These are phyloP conservation scores for Nakaseomyces nivariensis DNA, from an alignment of 1,139 yeast genomes.

Conservation along the genomic window DNA sequence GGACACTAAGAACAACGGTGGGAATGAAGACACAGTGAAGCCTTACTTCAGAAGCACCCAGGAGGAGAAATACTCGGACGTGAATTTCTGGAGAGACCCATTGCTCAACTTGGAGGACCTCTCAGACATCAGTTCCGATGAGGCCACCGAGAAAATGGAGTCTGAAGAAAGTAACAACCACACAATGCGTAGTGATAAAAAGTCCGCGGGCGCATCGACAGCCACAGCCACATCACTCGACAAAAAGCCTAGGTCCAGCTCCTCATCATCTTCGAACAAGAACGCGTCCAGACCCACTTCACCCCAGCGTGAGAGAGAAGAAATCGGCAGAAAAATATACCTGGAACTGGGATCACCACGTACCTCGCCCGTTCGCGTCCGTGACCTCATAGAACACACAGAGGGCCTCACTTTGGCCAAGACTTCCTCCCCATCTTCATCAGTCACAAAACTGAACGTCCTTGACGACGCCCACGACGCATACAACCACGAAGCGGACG, in stretches of 20 bases:
- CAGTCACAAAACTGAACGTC: constrained; percentile 19
- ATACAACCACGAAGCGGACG: constrained; percentile 19
- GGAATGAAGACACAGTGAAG: not conserved
- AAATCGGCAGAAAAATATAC: constrained; percentile 25
- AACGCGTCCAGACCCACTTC: not conserved
- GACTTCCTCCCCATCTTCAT: constrained; percentile 13
- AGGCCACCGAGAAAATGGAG: not conserved
- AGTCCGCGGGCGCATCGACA: not conserved
- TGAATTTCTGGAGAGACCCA: constrained; percentile 87
- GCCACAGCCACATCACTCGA: not conserved
- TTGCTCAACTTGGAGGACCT: constrained; percentile 43
- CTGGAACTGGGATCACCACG: constrained; percentile 28
- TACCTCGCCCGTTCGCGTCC: constrained; percentile 20
- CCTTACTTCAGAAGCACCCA: constrained; percentile 27
- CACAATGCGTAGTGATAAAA: not conserved
- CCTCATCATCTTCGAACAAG: not conserved
- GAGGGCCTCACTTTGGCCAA: constrained; percentile 9
- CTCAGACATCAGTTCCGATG: constrained; percentile 24
- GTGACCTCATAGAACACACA: constrained; percentile 1
- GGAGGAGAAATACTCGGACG: constrained; percentile 71
- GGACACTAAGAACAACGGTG: not conserved
- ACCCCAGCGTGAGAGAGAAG: not conserved
- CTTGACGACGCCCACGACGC: constrained; percentile 19
- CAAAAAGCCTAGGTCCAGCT: not conserved
- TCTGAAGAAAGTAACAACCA: not conserved